Evolutionary conservation across 345 rosid genomes (phyloP).

Genomic region (Arabidopsis thaliana): DNA sequence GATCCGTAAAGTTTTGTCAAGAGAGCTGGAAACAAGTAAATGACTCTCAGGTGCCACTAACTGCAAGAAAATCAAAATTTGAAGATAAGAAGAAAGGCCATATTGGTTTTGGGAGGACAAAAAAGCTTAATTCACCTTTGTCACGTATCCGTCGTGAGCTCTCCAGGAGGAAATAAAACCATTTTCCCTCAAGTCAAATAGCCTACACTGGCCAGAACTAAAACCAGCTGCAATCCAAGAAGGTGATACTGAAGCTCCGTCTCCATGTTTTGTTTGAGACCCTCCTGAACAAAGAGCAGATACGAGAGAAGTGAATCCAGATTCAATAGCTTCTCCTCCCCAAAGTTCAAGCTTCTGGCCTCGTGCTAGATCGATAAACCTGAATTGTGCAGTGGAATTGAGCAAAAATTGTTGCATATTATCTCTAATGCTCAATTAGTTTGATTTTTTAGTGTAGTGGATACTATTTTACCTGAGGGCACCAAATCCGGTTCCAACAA

Average conservation of each 20-base stretch:
- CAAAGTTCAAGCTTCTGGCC: slow-evolving; percentile 84
- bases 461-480: slow-evolving; percentile 68
- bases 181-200: slow-evolving; percentile 82
- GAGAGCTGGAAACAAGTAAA: slow-evolving; percentile 92
- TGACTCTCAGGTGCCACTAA: slow-evolving; percentile 81
- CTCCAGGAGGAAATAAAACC: slow-evolving; percentile 75
- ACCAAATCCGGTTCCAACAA: slow-evolving; percentile 87
- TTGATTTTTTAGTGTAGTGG: slow-evolving; percentile 7
- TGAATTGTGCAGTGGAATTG: slow-evolving; percentile 24
- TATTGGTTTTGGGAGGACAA: not conserved
- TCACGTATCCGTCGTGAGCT: slow-evolving; percentile 91
- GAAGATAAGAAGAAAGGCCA: slow-evolving; percentile 9
- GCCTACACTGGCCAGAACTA: slow-evolving; percentile 85
- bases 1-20: slow-evolving; percentile 70
- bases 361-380: slow-evolving; percentile 74
- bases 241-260: slow-evolving; percentile 57
- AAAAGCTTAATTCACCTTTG: slow-evolving; percentile 57
- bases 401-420: slow-evolving; percentile 6
- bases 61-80: slow-evolving; percentile 49
- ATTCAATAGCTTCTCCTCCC: slow-evolving; percentile 79
- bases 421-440: slow-evolving; percentile 1
- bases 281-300: slow-evolving; percentile 83
- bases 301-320: slow-evolving; percentile 79
- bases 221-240: slow-evolving; percentile 87
- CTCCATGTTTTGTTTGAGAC: slow-evolving; percentile 55